Conservation (phyloP, 768 basidiomycete genomes). For the Multifurca ochricompacta region DNA sequence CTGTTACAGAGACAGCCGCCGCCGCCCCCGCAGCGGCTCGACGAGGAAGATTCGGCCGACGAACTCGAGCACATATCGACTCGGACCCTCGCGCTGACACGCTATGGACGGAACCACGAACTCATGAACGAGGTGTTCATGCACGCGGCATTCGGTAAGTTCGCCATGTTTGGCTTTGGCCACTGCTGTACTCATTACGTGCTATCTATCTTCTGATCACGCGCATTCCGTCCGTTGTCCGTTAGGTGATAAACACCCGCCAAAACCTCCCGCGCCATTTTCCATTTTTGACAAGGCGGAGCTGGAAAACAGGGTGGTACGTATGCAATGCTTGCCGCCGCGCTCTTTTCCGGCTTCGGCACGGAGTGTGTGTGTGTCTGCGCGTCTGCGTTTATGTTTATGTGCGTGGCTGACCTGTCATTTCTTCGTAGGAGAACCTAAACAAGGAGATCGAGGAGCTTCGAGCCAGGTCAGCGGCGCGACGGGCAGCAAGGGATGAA, state of each 20-base stretch:
- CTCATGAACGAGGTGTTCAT: slow-evolving; percentile 79
- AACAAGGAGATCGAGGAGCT: slow-evolving; percentile 51
- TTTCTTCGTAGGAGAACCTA: slow-evolving; percentile 41
- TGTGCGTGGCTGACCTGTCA: no score
- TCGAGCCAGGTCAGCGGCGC: slow-evolving; percentile 40
- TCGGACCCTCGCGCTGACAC: slow-evolving; percentile 57
- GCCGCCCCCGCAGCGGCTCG: slow-evolving; percentile 15
- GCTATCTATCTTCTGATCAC: no score
- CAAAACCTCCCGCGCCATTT: slow-evolving; percentile 39
- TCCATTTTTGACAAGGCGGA: slow-evolving; percentile 54
- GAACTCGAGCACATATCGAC: slow-evolving; percentile 67
- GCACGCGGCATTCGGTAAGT: slow-evolving; percentile 56
- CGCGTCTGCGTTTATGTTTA: no score
- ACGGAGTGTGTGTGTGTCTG: background rate
- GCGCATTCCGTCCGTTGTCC: background rate
- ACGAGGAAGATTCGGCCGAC: slow-evolving; percentile 31
- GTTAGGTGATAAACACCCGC: slow-evolving; percentile 40
- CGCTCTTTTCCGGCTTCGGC: background rate
- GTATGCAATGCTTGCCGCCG: background rate
- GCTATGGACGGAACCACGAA: slow-evolving; percentile 77
- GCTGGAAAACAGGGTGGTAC: slow-evolving; percentile 45
- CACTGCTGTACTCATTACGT: no score
- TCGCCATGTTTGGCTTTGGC: background rate
- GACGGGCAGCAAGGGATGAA: slow-evolving; percentile 21
- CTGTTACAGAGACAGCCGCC: slow-evolving; percentile 6